Evolutionary conservation across 768 basidiomycete genomes (phyloP), one percentile per base, ranked within the genome.

Genomic region (Royoungia palumana): DNA sequence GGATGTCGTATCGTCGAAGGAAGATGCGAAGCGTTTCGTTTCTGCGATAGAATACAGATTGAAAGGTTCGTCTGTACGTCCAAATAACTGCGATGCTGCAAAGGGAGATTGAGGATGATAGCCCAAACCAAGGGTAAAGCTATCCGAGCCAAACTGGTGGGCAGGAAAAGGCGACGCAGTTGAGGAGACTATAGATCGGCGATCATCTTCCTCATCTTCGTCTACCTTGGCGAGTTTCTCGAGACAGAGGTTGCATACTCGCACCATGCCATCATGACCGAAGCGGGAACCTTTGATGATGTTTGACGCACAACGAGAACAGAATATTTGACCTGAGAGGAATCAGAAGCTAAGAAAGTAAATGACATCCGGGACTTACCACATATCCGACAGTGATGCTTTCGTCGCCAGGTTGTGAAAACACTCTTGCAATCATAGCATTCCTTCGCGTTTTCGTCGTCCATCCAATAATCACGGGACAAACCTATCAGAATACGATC

Each of bases 381-480:
- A 63, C 96, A 98, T 67, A 98, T 93, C 12, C 96, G 83, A 70
- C 96, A 99, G 64, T 99, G 96, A 60, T 99, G 96, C 67, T 94
- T 96, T 54, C 96, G 74, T 44, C 94, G 72, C 91, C 92, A 97
- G 2, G 94, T 81, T 0, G 92, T 91, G 70, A 99, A 99, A 41
- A 89, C 76, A 55, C 89, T 90, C 67, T 92, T 91, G 73, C 94
- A 96, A 67, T 94, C 94, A 64, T 92, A 95, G 62, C 94, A 95
- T 60, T 96, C 93, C 63, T 88, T 96, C 60, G 90, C 91, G 47
- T 89, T 87, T 61, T 92, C 92, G 62, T 97, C 94, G 52, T 93
- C 90, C 94, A 98, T 97, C 96, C 96, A 99, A 63, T 97, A 97
- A 61, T 96, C 91, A 54, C 85, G 82, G 20, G 90, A 91, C 17